phyloP scores from a whole-genome alignment of 371 early-diverging fungal genomes.

The Mucor saturninus region DNA sequence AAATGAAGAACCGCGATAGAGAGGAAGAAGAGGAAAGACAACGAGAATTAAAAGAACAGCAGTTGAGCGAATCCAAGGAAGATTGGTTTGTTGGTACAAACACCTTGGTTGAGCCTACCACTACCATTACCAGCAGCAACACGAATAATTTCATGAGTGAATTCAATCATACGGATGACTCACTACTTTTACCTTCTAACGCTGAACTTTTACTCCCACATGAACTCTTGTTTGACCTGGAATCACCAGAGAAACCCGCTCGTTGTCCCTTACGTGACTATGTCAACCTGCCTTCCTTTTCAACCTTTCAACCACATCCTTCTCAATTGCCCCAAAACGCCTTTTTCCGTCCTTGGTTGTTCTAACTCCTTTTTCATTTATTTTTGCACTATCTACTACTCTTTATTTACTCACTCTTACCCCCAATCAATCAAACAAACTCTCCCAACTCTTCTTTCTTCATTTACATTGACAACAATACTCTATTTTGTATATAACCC shows the following conservation, averaged over 20 bases:
- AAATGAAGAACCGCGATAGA: constrained; percentile 27
- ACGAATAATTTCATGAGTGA: constrained; percentile 12
- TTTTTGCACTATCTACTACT: neutral
- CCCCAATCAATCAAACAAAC: neutral
- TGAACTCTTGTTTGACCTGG: constrained; percentile 37
- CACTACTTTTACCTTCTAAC: constrained; percentile 29
- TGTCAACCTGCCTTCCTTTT: constrained; percentile 24
- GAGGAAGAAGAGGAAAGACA: constrained; percentile 21
- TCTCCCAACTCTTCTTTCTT: neutral
- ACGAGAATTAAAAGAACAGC: constrained; percentile 6
- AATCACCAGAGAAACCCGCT: constrained; percentile 22
- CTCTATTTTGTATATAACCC: constrained; percentile 3
- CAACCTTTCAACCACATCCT: constrained; percentile 19
- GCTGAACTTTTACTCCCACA: constrained; percentile 45
- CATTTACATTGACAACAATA: neutral
- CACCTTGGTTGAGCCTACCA: neutral
- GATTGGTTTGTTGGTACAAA: constrained; percentile 20
- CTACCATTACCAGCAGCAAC: neutral
- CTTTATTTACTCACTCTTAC: constrained; percentile 3
- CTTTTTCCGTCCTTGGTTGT: constrained; percentile 32
- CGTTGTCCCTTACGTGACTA: constrained; percentile 30
- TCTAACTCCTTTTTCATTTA: constrained; percentile 9
- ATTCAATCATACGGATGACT: constrained; percentile 18
- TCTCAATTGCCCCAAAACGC: constrained; percentile 13
- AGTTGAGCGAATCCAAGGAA: constrained; percentile 6